Conservation (phyloP, 83 land plant species). For the Picea mariana region DNA sequence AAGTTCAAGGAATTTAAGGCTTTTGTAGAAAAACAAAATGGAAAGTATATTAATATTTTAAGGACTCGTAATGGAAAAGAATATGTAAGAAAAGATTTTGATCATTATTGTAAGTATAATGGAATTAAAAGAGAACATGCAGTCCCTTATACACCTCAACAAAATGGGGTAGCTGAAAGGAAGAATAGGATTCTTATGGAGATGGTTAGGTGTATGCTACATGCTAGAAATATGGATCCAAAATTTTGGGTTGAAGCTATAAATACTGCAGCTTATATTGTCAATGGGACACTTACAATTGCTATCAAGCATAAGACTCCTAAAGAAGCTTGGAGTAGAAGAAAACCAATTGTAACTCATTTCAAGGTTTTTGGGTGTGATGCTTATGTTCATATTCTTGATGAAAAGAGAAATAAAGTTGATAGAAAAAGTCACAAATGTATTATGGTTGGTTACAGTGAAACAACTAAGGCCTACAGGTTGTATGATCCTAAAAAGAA, state of each 20-base stretch:
- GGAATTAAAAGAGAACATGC: neutral
- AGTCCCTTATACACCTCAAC: slow-evolving; percentile 1
- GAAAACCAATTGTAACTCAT: slow-evolving; percentile 3
- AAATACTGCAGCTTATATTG: neutral
- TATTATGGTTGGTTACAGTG: neutral
- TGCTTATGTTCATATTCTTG: neutral
- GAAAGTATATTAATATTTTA: neutral
- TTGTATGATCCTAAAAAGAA: neutral
- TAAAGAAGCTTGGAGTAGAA: neutral
- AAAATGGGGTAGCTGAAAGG: slow-evolving; percentile 25
- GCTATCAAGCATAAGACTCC: neutral
- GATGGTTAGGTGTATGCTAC: slow-evolving; percentile 8
- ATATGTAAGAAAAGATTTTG: neutral
- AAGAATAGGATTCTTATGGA: slow-evolving; percentile 17
- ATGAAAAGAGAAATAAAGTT: neutral
- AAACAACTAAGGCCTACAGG: neutral
- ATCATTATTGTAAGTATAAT: neutral
- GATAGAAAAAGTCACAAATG: neutral
- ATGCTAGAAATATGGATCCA: neutral
- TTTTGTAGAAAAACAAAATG: neutral
- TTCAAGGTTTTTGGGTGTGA: neutral
- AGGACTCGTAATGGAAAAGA: neutral
- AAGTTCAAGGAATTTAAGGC: neutral
- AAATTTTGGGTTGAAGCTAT: slow-evolving; percentile 7
- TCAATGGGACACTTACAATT: neutral